Conservation (phyloP, 208 protist genomes). For the Angomonas deanei region DNA sequence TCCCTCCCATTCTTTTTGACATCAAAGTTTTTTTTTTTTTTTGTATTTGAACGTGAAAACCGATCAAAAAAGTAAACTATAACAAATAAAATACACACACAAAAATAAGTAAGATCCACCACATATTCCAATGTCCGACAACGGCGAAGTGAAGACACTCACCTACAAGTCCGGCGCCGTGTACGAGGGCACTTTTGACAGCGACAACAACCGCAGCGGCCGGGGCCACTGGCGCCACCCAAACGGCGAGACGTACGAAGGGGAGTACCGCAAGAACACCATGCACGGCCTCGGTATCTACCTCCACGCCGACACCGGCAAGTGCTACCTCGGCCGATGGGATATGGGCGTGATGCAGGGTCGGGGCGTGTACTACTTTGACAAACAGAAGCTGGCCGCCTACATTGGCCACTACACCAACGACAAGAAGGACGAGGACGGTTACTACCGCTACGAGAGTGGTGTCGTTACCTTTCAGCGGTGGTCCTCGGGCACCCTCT, state of each 20-base stretch:
- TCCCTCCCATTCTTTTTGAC: background rate
- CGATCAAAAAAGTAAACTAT: background rate
- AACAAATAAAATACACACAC: background rate
- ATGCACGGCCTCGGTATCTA: slow-evolving; percentile 84
- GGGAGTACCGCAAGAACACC: slow-evolving; percentile 84
- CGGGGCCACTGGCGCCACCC: slow-evolving; percentile 75
- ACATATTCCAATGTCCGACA: background rate
- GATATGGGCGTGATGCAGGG: slow-evolving; percentile 71
- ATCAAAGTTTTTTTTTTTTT: background rate
- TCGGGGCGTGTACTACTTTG: slow-evolving; percentile 82
- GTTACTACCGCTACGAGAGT: slow-evolving; percentile 84
- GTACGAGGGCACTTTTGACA: slow-evolving; percentile 84
- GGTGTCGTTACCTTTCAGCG: slow-evolving; percentile 75
- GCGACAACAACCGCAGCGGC: slow-evolving; percentile 56
- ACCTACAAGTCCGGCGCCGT: slow-evolving; percentile 84
- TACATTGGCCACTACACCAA: slow-evolving; percentile 71
- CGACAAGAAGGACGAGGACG: slow-evolving; percentile 79
- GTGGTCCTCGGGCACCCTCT: slow-evolving; percentile 61
- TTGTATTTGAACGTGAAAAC: background rate
- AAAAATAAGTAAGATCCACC: background rate
- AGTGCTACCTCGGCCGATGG: slow-evolving; percentile 85
- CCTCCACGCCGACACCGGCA: slow-evolving; percentile 54
- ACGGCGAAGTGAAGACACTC: slow-evolving; percentile 51
- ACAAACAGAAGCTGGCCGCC: slow-evolving; percentile 40
- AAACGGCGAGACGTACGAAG: slow-evolving; percentile 79